Evolutionary conservation across 2,329 filamentous ascomycete genomes (phyloP).

Genomic region (Cercospora sp.): DNA sequence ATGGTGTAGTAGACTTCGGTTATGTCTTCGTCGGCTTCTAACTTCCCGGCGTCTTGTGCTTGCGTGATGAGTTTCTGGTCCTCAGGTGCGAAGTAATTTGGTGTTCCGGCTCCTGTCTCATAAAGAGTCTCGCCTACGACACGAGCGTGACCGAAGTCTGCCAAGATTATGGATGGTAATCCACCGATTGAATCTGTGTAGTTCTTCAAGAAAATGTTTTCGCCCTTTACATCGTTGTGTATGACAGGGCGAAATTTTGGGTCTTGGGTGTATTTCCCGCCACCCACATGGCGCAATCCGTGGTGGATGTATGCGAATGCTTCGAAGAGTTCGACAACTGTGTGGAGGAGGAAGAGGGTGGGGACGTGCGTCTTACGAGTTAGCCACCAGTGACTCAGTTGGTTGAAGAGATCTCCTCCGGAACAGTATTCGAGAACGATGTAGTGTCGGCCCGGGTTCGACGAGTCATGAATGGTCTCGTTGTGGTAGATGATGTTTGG

Average conservation of each 20-base stretch:
- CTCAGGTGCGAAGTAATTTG: not conserved
- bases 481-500: not conserved
- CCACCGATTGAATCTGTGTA: not conserved
- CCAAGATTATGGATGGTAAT: not conserved
- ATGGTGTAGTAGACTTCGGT: not conserved
- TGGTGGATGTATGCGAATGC: not conserved
- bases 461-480: not conserved
- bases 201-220: not conserved
- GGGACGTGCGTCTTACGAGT: not conserved
- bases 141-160: not conserved
- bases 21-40: not conserved
- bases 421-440: not conserved
- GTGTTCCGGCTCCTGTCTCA: not conserved
- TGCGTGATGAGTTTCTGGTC: not conserved
- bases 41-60: not conserved
- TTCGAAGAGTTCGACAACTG: not conserved
- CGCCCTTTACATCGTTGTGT: not conserved
- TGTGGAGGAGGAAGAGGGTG: not conserved
- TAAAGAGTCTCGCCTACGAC: not conserved
- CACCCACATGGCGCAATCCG: not conserved
- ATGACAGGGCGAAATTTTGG: not conserved
- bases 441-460: not conserved
- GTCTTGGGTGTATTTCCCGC: not conserved
- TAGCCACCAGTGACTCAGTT: not conserved
- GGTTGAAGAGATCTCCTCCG: not conserved